Conservation (phyloP, 441 rosid genomes). For the Croton laevigatus region DNA sequence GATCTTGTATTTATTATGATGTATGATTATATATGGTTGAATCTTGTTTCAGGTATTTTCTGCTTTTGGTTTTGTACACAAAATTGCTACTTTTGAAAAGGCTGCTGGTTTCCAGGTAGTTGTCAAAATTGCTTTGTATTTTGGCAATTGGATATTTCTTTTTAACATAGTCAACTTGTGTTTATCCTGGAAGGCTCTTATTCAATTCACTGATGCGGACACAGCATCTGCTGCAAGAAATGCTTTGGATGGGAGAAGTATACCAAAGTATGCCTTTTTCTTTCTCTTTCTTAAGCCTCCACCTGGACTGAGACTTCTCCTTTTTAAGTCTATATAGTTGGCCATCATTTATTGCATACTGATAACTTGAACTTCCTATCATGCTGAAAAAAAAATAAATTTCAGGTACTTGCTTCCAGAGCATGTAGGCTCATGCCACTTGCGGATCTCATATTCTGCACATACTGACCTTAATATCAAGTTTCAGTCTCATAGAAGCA, state of each 20-base stretch:
- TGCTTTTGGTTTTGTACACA: constrained; percentile 98
- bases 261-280: constrained; percentile 58
- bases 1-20: constrained; percentile 12
- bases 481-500: constrained; percentile 99
- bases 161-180: constrained; percentile 15
- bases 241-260: constrained; percentile 97
- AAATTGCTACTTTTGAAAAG: constrained; percentile 97
- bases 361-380: not conserved
- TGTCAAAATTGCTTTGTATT: constrained; percentile 14
- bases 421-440: constrained; percentile 68
- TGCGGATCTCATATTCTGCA: constrained; percentile 96
- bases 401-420: constrained; percentile 90
- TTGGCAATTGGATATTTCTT: constrained; percentile 8
- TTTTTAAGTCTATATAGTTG: not conserved
- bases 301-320: not conserved
- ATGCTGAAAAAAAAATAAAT: not conserved
- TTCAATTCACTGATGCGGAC: constrained; percentile 89
- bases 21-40: constrained; percentile 22
- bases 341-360: not conserved
- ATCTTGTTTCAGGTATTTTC: constrained; percentile 80
- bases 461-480: constrained; percentile 97
- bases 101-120: constrained; percentile 98
- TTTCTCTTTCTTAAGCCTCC: constrained; percentile 12
- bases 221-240: constrained; percentile 85
- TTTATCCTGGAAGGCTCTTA: constrained; percentile 65